These are phyloP conservation scores for Pachysandra terminalis DNA, from an alignment of 164 flowering plant species.

Conservation along the genomic window DNA sequence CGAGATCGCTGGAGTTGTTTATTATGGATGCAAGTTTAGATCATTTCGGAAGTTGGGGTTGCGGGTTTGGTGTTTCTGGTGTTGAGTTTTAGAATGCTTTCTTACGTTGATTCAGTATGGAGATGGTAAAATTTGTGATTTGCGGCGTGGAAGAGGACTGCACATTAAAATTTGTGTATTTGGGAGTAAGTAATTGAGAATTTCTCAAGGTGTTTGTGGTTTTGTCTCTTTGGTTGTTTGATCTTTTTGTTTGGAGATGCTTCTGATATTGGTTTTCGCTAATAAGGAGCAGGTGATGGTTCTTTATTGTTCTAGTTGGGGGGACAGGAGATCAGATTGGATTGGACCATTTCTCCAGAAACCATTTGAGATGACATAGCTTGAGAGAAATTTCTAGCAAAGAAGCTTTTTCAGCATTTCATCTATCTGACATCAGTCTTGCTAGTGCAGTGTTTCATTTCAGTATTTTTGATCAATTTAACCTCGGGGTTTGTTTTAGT, in stretches of 20 bases:
- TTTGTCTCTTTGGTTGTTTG: slow-evolving; percentile 6
- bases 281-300: slow-evolving; percentile 27
- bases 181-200: slow-evolving; percentile 12
- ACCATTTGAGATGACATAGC: slow-evolving; percentile 38
- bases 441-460: slow-evolving; percentile 8
- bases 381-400: not conserved
- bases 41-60: slow-evolving; percentile 12
- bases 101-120: slow-evolving; percentile 16
- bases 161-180: slow-evolving; percentile 19
- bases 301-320: slow-evolving; percentile 21
- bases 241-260: slow-evolving; percentile 25
- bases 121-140: slow-evolving; percentile 12
- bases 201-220: slow-evolving; percentile 2
- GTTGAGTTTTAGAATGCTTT: slow-evolving; percentile 11
- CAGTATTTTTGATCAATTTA: slow-evolving; percentile 1
- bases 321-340: slow-evolving; percentile 25
- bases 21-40: slow-evolving; percentile 25
- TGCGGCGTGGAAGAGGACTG: slow-evolving; percentile 59
- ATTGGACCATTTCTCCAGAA: slow-evolving; percentile 22
- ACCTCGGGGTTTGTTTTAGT: not conserved
- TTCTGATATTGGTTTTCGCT: slow-evolving; percentile 18
- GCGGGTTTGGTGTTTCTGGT: slow-evolving; percentile 18
- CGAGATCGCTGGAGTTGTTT: slow-evolving; percentile 12
- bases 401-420: not conserved
- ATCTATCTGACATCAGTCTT: slow-evolving; percentile 7